Evolutionary conservation across 495 filamentous ascomycete species (phyloP).

Genomic region (Sordaria brevicollis): DNA sequence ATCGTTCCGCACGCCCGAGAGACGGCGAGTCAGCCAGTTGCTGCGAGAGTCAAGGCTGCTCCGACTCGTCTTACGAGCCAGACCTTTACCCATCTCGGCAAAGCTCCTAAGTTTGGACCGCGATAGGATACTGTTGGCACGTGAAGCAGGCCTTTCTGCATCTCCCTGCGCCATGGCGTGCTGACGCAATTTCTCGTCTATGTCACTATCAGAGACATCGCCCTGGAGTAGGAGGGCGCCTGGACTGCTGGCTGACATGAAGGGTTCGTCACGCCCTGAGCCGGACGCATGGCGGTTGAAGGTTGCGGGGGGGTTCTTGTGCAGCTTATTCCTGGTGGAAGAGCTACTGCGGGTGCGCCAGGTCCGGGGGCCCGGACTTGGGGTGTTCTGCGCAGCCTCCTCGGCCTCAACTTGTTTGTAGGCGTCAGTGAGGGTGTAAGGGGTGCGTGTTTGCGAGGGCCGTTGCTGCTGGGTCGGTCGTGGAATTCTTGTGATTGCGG

Average conservation of each 20-base stretch:
- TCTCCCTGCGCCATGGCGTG: slow-evolving; percentile 7
- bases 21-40: slow-evolving; percentile 13
- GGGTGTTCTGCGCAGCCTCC: slow-evolving; percentile 33
- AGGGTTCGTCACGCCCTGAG: slow-evolving; percentile 4
- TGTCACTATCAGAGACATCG: slow-evolving; percentile 17
- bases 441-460: slow-evolving; percentile 23
- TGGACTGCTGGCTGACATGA: slow-evolving; percentile 2
- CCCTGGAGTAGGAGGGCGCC: slow-evolving; percentile 7
- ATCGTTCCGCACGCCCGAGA: slow-evolving; percentile 13
- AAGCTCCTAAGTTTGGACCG: slow-evolving; percentile 19
- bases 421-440: slow-evolving; percentile 29
- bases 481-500: slow-evolving; percentile 30
- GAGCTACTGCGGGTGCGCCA: slow-evolving; percentile 22
- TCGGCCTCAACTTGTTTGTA: slow-evolving; percentile 33
- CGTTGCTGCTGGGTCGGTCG: slow-evolving; percentile 16
- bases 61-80: slow-evolving; percentile 27
- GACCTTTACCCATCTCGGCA: slow-evolving; percentile 21
- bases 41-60: slow-evolving; percentile 15
- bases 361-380: slow-evolving; percentile 36
- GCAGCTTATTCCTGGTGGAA: slow-evolving; percentile 4
- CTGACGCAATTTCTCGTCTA: slow-evolving; percentile 21
- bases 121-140: slow-evolving; percentile 21
- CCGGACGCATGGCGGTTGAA: not conserved
- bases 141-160: slow-evolving; percentile 13
- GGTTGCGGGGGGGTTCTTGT: not conserved